phyloP scores from a whole-genome alignment of 805 yeast species.

The Kodamaea hsintzibuensis region DNA sequence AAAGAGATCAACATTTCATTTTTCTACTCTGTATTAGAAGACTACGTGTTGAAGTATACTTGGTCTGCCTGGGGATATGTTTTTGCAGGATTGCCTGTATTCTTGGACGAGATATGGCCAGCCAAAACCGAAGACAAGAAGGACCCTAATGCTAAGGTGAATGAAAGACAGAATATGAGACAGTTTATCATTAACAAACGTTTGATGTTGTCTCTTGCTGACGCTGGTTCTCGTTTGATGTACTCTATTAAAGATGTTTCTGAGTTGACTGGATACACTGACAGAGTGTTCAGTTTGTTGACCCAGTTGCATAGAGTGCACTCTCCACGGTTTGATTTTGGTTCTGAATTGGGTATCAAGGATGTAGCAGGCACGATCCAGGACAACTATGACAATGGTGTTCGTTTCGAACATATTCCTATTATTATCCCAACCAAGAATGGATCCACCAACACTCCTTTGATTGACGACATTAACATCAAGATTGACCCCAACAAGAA shows the following conservation, averaged over 20 bases:
- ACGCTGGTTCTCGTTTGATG: conserved; percentile 93
- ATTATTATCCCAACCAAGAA: conserved; percentile 71
- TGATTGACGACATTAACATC: conserved; percentile 62
- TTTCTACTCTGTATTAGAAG: conserved; percentile 73
- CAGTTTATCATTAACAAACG: conserved; percentile 90
- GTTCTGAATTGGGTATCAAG: conserved; percentile 41
- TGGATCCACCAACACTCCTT: conserved; percentile 60
- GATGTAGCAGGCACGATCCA: conserved; percentile 82
- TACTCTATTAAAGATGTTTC: conserved; percentile 90
- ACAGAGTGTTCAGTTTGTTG: conserved; percentile 74
- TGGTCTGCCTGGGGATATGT: conserved; percentile 97
- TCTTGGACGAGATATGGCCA: conserved; percentile 53
- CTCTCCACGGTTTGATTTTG: conserved; percentile 56
- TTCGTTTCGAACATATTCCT: conserved; percentile 80
- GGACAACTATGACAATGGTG: conserved; percentile 65
- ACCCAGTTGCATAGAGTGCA: conserved; percentile 83
- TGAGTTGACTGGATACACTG: conserved; percentile 89
- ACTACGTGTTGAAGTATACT: conserved; percentile 81
- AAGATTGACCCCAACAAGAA: conserved; percentile 63
- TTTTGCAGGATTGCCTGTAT: conserved; percentile 86
- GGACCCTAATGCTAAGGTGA: conserved; percentile 22
- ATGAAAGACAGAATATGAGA: conserved; percentile 68
- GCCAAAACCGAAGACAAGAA: conserved; percentile 16
- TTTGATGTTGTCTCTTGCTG: conserved; percentile 86
- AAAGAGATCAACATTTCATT: conserved; percentile 60